A percentile compares a stretch with the other conserved stretches of the same genome.
Evolutionary conservation across 2,329 filamentous ascomycete genomes (phyloP).

Genomic region (Exophiala spinifera): DNA sequence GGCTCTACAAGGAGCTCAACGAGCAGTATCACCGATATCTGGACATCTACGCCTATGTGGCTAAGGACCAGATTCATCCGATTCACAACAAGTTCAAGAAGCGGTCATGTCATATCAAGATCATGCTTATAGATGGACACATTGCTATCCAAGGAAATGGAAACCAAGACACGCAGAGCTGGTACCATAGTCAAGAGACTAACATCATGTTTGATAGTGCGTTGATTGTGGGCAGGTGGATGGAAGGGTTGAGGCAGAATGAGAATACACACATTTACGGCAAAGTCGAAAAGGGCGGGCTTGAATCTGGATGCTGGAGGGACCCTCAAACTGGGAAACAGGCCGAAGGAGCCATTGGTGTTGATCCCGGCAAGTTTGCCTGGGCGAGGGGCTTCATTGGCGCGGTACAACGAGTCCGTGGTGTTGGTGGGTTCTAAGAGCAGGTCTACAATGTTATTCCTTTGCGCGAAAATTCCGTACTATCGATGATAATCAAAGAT

Average conservation of each 20-base stretch:
- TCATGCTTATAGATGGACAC: constrained; percentile 68
- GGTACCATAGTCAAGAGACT: constrained; percentile 74
- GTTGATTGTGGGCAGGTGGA: constrained; percentile 61
- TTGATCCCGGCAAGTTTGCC: constrained; percentile 54
- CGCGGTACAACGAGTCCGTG: constrained; percentile 57
- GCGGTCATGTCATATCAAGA: constrained; percentile 71
- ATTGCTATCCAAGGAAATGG: constrained; percentile 70
- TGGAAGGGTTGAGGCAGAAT: constrained; percentile 59
- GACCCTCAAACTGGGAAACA: constrained; percentile 48
- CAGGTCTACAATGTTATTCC: too few relatives aligned
- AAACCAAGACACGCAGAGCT: constrained; percentile 77
- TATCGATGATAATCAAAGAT: too few relatives aligned
- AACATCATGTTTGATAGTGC: constrained; percentile 70
- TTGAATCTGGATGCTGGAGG: constrained; percentile 62
- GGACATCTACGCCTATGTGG: constrained; percentile 68
- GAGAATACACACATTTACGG: constrained; percentile 65
- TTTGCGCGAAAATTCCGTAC: too few relatives aligned
- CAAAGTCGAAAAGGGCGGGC: constrained; percentile 38
- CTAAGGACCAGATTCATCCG: constrained; percentile 66
- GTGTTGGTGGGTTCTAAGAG: constrained; percentile 52
- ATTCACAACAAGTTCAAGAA: constrained; percentile 65
- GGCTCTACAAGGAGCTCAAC: constrained; percentile 59
- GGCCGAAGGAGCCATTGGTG: constrained; percentile 51
- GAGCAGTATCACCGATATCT: constrained; percentile 49
- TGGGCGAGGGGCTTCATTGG: constrained; percentile 60